Evolutionary conservation across 257 asterid species (phyloP).

Genomic region (Ballota nigra): DNA sequence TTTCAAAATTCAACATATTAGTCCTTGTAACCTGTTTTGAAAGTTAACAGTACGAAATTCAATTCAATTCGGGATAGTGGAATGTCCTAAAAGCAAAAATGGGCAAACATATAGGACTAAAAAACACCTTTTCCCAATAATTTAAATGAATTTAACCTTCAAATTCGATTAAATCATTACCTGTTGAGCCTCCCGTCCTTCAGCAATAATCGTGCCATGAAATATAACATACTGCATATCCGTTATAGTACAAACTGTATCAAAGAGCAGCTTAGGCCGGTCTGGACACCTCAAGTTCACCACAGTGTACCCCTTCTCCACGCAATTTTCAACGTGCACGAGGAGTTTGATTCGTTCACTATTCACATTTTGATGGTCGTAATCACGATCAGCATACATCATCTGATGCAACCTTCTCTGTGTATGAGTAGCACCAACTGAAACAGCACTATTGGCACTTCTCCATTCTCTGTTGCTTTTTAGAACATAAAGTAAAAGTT

Average conservation of each 20-base stretch:
- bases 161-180: constrained; percentile 15
- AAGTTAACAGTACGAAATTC: no score
- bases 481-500: constrained; percentile 61
- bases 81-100: no score
- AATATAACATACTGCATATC: constrained; percentile 68
- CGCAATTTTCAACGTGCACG: constrained; percentile 48
- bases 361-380: constrained; percentile 31
- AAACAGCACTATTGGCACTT: constrained; percentile 67
- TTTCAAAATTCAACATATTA: no score
- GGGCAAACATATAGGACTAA: no score
- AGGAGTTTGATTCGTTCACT: constrained; percentile 31
- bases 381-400: constrained; percentile 78
- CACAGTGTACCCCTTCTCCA: constrained; percentile 49
- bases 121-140: not conserved
- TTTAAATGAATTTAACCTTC: not conserved
- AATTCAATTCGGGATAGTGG: no score
- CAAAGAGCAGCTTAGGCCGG: constrained; percentile 66
- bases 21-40: no score
- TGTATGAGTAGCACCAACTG: constrained; percentile 63
- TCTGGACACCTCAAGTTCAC: constrained; percentile 52
- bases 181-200: constrained; percentile 63
- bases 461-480: constrained; percentile 62
- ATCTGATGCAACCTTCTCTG: constrained; percentile 85
- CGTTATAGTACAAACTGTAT: constrained; percentile 61
- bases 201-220: constrained; percentile 57